Evolutionary conservation across 2,329 filamentous ascomycete species (phyloP).

Genomic region (Thielaviopsis cerberus): DNA sequence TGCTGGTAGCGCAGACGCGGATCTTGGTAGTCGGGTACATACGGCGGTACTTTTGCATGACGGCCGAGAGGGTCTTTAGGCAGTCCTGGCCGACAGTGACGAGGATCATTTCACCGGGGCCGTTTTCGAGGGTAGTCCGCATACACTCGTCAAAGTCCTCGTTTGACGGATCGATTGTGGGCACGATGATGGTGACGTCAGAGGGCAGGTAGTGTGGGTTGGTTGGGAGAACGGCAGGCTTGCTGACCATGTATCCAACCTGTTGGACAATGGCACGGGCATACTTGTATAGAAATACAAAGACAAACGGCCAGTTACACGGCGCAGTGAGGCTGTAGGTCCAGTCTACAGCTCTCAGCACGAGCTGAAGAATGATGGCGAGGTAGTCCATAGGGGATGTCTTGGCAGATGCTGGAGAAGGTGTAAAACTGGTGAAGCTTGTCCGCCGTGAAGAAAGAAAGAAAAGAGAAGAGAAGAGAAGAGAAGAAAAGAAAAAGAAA

Average conservation of each 20-base stretch:
- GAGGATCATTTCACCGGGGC: slow-evolving; percentile 23
- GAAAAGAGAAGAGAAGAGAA: background rate
- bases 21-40: slow-evolving; percentile 14
- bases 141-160: slow-evolving; percentile 25
- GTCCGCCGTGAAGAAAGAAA: background rate
- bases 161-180: slow-evolving; percentile 28
- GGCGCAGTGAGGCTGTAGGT: background rate
- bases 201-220: slow-evolving; percentile 18
- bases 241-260: slow-evolving; percentile 23
- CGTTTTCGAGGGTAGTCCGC: slow-evolving; percentile 21
- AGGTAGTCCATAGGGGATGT: background rate
- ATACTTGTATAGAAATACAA: slow-evolving; percentile 24
- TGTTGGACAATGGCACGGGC: slow-evolving; percentile 26
- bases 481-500: background rate
- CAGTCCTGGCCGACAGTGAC: slow-evolving; percentile 25
- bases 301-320: slow-evolving; percentile 2
- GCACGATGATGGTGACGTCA: slow-evolving; percentile 33
- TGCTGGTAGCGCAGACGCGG: slow-evolving; percentile 17
- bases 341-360: background rate
- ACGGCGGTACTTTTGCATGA: slow-evolving; percentile 7
- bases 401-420: background rate
- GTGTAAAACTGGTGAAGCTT: background rate
- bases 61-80: slow-evolving; percentile 10
- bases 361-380: background rate
- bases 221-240: slow-evolving; percentile 16